A percentile compares a stretch with the other conserved stretches of the same genome.
Conservation (phyloP, 192 early-diverging fungal species). For the Dimargaris cristalligena region DNA sequence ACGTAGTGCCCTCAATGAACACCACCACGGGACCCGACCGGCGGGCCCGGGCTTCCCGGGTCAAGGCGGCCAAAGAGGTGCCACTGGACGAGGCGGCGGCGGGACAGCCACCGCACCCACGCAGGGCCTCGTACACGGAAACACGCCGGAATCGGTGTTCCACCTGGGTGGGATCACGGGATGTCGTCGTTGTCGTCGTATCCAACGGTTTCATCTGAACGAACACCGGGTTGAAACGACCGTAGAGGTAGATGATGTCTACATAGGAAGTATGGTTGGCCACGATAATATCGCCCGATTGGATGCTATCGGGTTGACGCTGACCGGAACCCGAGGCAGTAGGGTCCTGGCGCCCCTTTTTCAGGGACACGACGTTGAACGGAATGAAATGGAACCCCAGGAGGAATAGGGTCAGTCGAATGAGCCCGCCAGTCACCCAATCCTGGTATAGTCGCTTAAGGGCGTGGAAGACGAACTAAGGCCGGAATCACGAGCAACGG, state of each 20-base stretch:
- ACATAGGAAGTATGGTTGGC: constrained; percentile 73
- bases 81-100: constrained; percentile 18
- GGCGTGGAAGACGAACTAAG: no score
- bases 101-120: constrained; percentile 16
- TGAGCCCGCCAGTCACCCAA: constrained; percentile 18
- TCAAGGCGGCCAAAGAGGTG: constrained; percentile 14
- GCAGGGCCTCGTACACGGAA: constrained; percentile 19
- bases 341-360: constrained; percentile 34
- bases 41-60: constrained; percentile 16
- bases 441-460: no score
- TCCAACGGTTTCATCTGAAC: constrained; percentile 29
- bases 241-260: constrained; percentile 58
- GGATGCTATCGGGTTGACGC: constrained; percentile 8
- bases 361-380: constrained; percentile 40
- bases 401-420: constrained; percentile 41
- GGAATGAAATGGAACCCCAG: constrained; percentile 64
- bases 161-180: no score
- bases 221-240: constrained; percentile 36
- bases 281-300: constrained; percentile 58
- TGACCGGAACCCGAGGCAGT: neutral
- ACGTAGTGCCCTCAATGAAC: constrained; percentile 43
- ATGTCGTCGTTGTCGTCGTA: constrained; percentile 19
- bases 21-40: constrained; percentile 20
- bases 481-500: no score
- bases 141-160: constrained; percentile 10